Evolutionary conservation across 1,139 yeast genomes (phyloP).

Genomic region (Sugiyamaella neomexicana): DNA sequence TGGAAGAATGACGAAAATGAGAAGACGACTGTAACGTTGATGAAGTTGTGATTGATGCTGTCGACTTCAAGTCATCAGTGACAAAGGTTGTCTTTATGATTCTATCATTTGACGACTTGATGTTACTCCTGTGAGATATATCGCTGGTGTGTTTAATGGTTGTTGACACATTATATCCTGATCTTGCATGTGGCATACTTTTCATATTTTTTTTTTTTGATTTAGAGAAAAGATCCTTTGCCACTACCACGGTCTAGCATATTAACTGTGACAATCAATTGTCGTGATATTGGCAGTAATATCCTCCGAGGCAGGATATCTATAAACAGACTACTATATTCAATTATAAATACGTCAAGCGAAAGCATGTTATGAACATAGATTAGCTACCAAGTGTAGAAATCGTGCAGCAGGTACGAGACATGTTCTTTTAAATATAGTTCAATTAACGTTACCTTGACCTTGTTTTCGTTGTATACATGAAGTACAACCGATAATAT

Average conservation of each 20-base stretch:
- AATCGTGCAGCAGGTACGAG: slow-evolving; percentile 1
- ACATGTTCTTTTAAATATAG: slow-evolving; percentile 1
- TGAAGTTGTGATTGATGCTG: neutral
- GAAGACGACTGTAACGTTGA: neutral
- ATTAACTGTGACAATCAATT: too few species aligned
- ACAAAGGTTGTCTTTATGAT: neutral
- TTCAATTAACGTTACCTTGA: neutral
- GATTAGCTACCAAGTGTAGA: neutral
- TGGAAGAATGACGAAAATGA: too few species aligned
- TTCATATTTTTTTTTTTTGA: neutral
- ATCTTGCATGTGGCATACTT: neutral
- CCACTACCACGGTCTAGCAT: too few species aligned
- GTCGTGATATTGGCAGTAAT: too few species aligned
- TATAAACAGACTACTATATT: neutral
- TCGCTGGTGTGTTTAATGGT: neutral
- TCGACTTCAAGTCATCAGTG: neutral
- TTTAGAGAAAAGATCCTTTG: too few species aligned
- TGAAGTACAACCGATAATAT: neutral
- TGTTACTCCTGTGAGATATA: neutral
- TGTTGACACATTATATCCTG: slow-evolving; percentile 11
- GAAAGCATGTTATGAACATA: slow-evolving; percentile 6
- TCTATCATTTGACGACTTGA: neutral
- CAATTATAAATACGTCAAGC: slow-evolving; percentile 10
- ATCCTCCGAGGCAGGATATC: too few species aligned
- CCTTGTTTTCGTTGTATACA: neutral